Evolutionary conservation across 768 basidiomycete species (phyloP), one percentile per base, ranked within the genome.

Genomic region (Boletus vinaceobasis): DNA sequence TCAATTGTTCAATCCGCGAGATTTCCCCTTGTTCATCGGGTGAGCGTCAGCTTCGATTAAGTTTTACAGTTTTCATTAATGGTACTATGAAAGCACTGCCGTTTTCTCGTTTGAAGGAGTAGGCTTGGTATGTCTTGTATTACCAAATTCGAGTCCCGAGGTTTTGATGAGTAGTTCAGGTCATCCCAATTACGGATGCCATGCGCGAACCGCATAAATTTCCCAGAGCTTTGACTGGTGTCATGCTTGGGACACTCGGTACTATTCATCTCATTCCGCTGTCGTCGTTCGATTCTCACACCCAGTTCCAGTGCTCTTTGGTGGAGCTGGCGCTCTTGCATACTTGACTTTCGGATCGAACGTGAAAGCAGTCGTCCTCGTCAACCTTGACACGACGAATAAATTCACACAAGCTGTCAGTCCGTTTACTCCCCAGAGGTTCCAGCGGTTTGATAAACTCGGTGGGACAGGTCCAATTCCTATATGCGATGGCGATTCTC

Each of bases 101-200:
- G 96, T 98, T 31, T 98, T 98, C 72, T 93, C 97, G 1, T 99
- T 98, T 63, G 96, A 99, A 72, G 96, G 96, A 9, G 93, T 99
- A 60, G 97, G 96, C 45, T 75, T 98, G 72, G 87, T 89, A 61
- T 60, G 84, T 70, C 50, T 31, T 29, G 27, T 27, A 19, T 39
- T 42, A n/a, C 29, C 13, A 17, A 26, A 35, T 27, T 35, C 6
- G 13, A 27, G 31, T 40, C 32, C 7, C 26, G 27, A 26, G 11
- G 23, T 46, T 43, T 36, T 57, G 50, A 62, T 55, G 43, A 21
- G 21, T 4, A 14, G 33, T 59, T n/a, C 66, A 88, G 81, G 77
- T 99, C 58, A 91, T 99, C 57, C 97, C 97, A 19, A 97, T 99
- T 64, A 93, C 92, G 13, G 95, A 99, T 67, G 86, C 95, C 6